Conservation (phyloP, 2,329 filamentous ascomycete species). For the Hymenoscyphus fructigenus region DNA sequence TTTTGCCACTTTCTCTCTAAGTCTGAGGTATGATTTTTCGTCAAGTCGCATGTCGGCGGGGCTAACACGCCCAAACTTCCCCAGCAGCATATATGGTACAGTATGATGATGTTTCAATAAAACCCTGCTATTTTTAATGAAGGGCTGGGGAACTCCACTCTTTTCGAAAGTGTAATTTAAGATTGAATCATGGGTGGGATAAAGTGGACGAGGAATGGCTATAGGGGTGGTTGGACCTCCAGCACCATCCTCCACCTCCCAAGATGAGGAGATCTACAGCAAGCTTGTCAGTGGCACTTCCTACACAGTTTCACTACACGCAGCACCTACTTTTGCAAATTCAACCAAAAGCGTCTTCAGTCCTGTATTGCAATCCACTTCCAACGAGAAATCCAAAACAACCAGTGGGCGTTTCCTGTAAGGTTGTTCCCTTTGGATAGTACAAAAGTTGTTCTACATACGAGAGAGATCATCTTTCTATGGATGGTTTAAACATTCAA, state of each 20-base stretch:
- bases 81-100: not conserved
- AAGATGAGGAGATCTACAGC: not conserved
- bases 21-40: not conserved
- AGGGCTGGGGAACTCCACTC: not conserved
- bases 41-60: not conserved
- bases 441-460: not conserved
- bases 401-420: not conserved
- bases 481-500: not conserved
- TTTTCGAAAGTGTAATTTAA: not conserved
- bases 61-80: not conserved
- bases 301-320: not conserved
- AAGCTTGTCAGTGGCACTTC: not conserved
- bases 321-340: not conserved
- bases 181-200: not conserved
- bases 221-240: not conserved
- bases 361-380: not conserved
- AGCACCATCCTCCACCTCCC: not conserved
- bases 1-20: not conserved
- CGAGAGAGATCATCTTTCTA: not conserved
- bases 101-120: not conserved
- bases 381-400: not conserved
- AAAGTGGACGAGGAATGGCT: too few relatives aligned
- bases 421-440: not conserved
- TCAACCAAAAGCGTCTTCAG: not conserved
- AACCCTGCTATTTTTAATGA: not conserved